phyloP scores from a whole-genome alignment of 1,284 basidiomycete species.

The Apiotrichum domesticum region DNA sequence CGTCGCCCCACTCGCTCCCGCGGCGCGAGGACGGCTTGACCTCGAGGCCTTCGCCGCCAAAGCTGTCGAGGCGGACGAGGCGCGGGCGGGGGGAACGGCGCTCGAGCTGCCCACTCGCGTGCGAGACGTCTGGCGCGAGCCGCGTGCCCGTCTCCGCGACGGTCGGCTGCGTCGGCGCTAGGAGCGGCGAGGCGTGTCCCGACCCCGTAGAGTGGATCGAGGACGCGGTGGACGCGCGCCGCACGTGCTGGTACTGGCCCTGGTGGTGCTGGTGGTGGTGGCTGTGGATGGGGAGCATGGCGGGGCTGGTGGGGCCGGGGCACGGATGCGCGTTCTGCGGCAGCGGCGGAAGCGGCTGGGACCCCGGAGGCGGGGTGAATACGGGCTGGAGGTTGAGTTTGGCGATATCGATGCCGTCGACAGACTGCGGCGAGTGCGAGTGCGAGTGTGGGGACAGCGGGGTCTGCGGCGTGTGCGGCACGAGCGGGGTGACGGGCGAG shows the following conservation, averaged over 20 bases:
- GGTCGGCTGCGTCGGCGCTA: constrained; percentile 20
- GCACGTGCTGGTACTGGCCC: not conserved
- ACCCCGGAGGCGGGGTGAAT: constrained; percentile 23
- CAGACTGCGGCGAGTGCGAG: not conserved
- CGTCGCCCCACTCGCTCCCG: not conserved
- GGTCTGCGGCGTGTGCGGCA: not conserved
- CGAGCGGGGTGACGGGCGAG: not conserved
- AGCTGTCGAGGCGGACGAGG: constrained; percentile 25
- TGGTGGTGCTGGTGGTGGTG: not conserved
- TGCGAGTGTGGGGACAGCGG: not conserved
- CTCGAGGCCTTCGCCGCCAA: constrained; percentile 36
- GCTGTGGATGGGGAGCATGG: not conserved
- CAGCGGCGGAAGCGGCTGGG: not conserved
- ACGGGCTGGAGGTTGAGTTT: constrained; percentile 21
- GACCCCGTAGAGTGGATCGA: not conserved
- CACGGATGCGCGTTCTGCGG: constrained; percentile 3
- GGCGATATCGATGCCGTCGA: constrained; percentile 26
- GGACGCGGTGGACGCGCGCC: not conserved
- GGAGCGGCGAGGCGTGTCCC: not conserved
- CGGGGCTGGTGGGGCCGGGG: constrained; percentile 12
- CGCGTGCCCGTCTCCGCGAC: constrained; percentile 34
- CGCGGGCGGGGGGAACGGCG: constrained; percentile 18
- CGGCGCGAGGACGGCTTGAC: constrained; percentile 21
- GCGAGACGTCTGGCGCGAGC: constrained; percentile 2
- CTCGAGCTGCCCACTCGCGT: constrained; percentile 31